Conservation (phyloP, 345 rosid species). For the Acer yangbiense region DNA sequence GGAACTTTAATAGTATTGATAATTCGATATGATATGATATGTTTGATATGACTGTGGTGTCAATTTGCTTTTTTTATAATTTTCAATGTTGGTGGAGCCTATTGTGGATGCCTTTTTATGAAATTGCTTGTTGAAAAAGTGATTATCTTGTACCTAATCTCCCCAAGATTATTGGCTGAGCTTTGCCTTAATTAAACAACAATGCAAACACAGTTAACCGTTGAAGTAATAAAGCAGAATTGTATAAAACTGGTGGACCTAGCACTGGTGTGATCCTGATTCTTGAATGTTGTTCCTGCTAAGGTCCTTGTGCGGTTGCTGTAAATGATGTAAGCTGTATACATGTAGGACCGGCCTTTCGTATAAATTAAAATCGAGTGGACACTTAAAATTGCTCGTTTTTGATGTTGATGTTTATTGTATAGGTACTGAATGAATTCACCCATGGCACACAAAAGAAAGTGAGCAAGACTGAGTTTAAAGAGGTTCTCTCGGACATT, state of each 20-base stretch:
- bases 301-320: background rate
- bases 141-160: constrained; percentile 16
- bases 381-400: background rate
- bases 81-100: constrained; percentile 9
- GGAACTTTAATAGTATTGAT: constrained; percentile 1
- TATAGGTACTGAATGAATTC: constrained; percentile 83
- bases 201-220: background rate
- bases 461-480: constrained; percentile 81
- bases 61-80: background rate
- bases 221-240: background rate
- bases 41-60: background rate
- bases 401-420: background rate
- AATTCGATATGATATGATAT: background rate
- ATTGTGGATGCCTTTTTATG: background rate
- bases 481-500: constrained; percentile 87
- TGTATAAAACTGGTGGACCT: constrained; percentile 1
- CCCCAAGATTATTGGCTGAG: background rate
- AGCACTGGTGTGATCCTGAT: constrained; percentile 10
- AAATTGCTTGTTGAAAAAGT: background rate
- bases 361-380: background rate
- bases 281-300: background rate
- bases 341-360: background rate
- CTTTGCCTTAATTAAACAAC: background rate
- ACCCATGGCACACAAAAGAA: constrained; percentile 78
- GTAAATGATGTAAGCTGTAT: background rate